phyloP scores from a whole-genome alignment of 208 protist genomes.

The Blastocrithidia nonstop region DNA sequence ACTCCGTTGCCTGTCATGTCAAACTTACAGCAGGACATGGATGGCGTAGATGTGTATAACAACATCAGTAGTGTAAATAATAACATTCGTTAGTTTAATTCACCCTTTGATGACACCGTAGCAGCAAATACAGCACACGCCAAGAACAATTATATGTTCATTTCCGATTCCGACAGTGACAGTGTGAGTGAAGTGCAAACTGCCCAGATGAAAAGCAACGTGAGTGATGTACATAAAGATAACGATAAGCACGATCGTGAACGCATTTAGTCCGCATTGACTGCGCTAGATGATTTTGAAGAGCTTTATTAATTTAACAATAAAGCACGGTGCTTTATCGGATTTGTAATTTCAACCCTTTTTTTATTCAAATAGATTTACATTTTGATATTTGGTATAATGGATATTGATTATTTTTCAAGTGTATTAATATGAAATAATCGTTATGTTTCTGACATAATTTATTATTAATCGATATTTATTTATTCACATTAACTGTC shows the following conservation, averaged over 20 bases:
- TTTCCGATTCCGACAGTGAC: constrained; percentile 12
- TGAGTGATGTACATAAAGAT: constrained; percentile 9
- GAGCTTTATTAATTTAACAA: constrained; percentile 21
- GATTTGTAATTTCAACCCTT: no score
- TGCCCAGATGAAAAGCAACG: neutral
- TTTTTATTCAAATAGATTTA: no score
- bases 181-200: constrained; percentile 10
- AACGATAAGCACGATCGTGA: constrained; percentile 18
- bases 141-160: constrained; percentile 9
- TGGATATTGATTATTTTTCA: no score
- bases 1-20: neutral
- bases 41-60: neutral
- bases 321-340: no score
- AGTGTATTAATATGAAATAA: no score
- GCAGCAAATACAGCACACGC: no score
- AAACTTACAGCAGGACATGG: neutral
- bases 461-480: neutral
- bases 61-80: constrained; percentile 1
- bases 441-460: neutral
- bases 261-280: constrained; percentile 55
- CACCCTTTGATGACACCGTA: no score
- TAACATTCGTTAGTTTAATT: no score
- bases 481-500: neutral
- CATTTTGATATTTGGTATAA: no score
- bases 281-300: constrained; percentile 78